Evolutionary conservation across 2,329 filamentous ascomycete species (phyloP).

Genomic region (Graphilbum sp.): DNA sequence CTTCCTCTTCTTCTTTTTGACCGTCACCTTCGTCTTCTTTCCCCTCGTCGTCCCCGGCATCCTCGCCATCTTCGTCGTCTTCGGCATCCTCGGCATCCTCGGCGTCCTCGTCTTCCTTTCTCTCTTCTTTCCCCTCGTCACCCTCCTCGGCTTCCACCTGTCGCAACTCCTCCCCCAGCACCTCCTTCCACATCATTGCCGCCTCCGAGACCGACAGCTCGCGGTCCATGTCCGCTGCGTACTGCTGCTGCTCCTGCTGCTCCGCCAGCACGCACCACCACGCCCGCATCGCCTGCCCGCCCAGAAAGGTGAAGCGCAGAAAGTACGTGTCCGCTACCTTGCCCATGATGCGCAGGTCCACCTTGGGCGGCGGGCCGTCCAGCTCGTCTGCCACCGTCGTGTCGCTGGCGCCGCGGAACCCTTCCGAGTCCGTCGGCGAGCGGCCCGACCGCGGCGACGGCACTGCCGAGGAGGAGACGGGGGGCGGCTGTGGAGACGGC

Average conservation of each 20-base stretch:
- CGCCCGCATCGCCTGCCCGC: slow-evolving; percentile 3
- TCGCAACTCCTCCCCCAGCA: neutral
- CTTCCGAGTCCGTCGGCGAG: no score
- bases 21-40: neutral
- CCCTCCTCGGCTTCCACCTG: neutral
- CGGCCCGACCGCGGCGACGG: no score
- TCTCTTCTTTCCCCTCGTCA: no score
- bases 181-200: slow-evolving; percentile 7
- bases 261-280: slow-evolving; percentile 3
- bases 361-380: slow-evolving; percentile 7
- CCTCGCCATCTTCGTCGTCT: neutral
- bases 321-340: slow-evolving; percentile 9
- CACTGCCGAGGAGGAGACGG: no score
- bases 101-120: no score
- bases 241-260: slow-evolving; percentile 1
- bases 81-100: neutral
- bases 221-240: slow-evolving; percentile 9
- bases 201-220: slow-evolving; percentile 9
- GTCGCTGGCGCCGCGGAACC: slow-evolving; percentile 11
- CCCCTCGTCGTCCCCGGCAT: neutral
- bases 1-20: neutral
- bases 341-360: slow-evolving; percentile 11
- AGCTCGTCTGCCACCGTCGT: slow-evolving; percentile 12
- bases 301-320: slow-evolving; percentile 7
- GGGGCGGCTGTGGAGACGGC: no score